phyloP scores from a whole-genome alignment of 148 eudicot genomes.

The Arctostaphylos glauca region DNA sequence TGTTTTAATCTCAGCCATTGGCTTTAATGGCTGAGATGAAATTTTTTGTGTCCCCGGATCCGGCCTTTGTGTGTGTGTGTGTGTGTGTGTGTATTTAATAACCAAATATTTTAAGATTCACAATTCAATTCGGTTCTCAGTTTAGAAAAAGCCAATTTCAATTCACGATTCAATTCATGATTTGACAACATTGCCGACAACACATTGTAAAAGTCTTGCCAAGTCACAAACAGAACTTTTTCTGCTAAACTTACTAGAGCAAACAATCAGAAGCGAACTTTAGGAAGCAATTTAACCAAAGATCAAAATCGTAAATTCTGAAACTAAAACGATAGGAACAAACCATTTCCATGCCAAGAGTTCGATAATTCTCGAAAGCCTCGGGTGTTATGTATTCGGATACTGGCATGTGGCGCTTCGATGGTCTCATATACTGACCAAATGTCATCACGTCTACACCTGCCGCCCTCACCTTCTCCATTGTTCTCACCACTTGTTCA shows the following conservation, averaged over 20 bases:
- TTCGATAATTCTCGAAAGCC: conserved; percentile 78
- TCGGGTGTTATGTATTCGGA: conserved; percentile 88
- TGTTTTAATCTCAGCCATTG: too few species aligned
- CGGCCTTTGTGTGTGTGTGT: too few species aligned
- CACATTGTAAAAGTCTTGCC: not conserved
- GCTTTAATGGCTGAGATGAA: too few species aligned
- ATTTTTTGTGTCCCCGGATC: too few species aligned
- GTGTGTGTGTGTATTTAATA: too few species aligned
- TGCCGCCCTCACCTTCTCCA: conserved; percentile 97
- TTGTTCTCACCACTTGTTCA: conserved; percentile 82
- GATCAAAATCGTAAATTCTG: not conserved
- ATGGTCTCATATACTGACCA: conserved; percentile 96
- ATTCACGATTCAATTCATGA: too few species aligned
- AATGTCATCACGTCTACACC: conserved; percentile 99
- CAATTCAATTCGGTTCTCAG: too few species aligned
- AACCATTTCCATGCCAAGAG: conserved; percentile 94
- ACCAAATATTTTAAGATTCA: too few species aligned
- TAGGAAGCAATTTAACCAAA: not conserved
- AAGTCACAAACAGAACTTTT: not conserved
- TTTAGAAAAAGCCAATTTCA: too few species aligned
- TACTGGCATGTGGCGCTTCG: conserved; percentile 96
- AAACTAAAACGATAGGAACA: conserved; percentile 17
- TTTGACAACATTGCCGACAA: not conserved
- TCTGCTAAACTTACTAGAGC: not conserved
- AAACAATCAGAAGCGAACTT: not conserved